Percentiles rank a stretch among this genome's conserved stretches.
phyloP scores from a whole-genome alignment of 2,329 filamentous ascomycete genomes.

The Aspergillus oerlinghausenensis region DNA sequence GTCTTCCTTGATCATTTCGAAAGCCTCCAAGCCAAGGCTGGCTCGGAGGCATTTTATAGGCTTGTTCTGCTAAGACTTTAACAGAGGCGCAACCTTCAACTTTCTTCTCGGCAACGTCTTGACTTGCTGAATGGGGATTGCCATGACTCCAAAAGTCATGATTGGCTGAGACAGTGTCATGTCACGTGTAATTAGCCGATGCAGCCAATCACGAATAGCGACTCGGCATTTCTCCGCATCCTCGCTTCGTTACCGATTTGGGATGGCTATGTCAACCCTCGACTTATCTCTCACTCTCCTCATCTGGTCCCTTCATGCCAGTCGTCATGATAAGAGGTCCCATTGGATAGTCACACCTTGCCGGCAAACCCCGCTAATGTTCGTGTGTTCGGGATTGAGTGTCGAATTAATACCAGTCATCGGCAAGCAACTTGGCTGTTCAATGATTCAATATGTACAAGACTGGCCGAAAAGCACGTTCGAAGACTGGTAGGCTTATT shows the following conservation, averaged over 20 bases:
- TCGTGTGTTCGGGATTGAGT: neutral
- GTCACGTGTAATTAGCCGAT: slow-evolving; percentile 16
- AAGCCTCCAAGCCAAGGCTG: no score
- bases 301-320: no score
- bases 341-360: no score
- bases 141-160: neutral
- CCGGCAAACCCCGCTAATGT: no score
- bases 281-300: no score
- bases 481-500: slow-evolving; percentile 22
- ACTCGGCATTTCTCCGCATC: slow-evolving; percentile 9
- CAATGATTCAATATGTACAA: slow-evolving; percentile 12
- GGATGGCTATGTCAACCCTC: no score
- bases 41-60: no score
- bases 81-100: neutral
- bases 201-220: slow-evolving; percentile 19
- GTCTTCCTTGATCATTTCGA: no score
- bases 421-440: neutral
- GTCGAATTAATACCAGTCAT: neutral
- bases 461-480: slow-evolving; percentile 20
- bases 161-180: slow-evolving; percentile 1
- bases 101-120: neutral
- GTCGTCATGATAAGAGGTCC: no score
- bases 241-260: slow-evolving; percentile 1
- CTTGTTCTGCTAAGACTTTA: no score
- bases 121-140: slow-evolving; percentile 2